Percentiles rank a stretch among this genome's conserved stretches.
Evolutionary conservation across 2,329 filamentous ascomycete genomes (phyloP).

Genomic region (Pseudocercospora crystallina): DNA sequence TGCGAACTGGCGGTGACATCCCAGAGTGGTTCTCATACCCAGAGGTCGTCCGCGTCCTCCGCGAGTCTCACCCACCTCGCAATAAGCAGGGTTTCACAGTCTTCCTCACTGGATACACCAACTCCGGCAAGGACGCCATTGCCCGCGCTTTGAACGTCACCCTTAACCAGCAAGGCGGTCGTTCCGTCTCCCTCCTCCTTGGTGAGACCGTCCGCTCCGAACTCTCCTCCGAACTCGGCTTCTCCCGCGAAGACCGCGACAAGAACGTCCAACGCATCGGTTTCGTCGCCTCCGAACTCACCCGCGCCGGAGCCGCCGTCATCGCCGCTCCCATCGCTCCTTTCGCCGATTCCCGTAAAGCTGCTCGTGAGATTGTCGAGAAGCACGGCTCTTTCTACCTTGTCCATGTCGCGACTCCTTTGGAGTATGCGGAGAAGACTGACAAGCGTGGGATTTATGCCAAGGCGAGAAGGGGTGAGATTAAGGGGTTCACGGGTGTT

Average conservation of each 20-base stretch:
- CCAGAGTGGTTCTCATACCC: slow-evolving; percentile 99
- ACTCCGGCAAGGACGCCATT: slow-evolving; percentile 95
- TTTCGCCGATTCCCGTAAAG: slow-evolving; percentile 73
- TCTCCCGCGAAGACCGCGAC: slow-evolving; percentile 87
- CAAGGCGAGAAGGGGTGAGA: slow-evolving; percentile 80
- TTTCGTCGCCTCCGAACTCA: slow-evolving; percentile 93
- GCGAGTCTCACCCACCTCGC: slow-evolving; percentile 92
- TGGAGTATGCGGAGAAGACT: slow-evolving; percentile 92
- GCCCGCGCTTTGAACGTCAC: slow-evolving; percentile 94
- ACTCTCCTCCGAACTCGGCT: slow-evolving; percentile 91
- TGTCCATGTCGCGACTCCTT: slow-evolving; percentile 87
- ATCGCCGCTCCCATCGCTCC: slow-evolving; percentile 96
- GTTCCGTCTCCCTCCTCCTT: slow-evolving; percentile 88
- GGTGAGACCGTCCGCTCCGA: slow-evolving; percentile 94
- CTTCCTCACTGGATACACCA: slow-evolving; percentile 95
- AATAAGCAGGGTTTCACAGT: slow-evolving; percentile 94
- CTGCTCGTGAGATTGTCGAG: slow-evolving; percentile 81
- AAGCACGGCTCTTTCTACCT: slow-evolving; percentile 92
- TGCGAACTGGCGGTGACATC: slow-evolving; percentile 89
- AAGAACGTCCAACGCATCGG: slow-evolving; percentile 94
- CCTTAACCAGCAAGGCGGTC: slow-evolving; percentile 95
- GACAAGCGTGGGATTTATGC: slow-evolving; percentile 90
- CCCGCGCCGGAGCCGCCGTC: slow-evolving; percentile 86
- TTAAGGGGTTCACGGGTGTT: slow-evolving; percentile 97
- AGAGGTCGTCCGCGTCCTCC: slow-evolving; percentile 92